These are phyloP conservation scores for Argentina anserina DNA, from an alignment of 306 rosid genomes.

Conservation along the genomic window DNA sequence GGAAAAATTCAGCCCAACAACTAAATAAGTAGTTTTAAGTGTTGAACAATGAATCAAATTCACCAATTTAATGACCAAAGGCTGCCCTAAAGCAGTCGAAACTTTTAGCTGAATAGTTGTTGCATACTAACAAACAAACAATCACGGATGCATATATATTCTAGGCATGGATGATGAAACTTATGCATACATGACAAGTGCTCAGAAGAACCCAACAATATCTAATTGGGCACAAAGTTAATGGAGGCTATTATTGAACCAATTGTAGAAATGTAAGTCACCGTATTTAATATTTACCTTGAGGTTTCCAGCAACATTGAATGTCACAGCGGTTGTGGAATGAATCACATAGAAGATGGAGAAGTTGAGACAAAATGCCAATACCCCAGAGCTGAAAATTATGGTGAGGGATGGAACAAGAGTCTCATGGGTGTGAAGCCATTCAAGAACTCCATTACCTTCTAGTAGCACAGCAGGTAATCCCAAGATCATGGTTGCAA, in stretches of 20 bases:
- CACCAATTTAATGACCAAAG: not conserved
- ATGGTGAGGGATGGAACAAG: slow-evolving; percentile 66
- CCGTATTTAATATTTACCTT: slow-evolving; percentile 47
- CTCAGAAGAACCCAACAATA: not conserved
- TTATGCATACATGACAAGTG: not conserved
- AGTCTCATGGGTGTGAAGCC: slow-evolving; percentile 71
- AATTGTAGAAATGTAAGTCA: not conserved
- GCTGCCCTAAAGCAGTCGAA: not conserved
- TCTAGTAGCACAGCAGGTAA: slow-evolving; percentile 86
- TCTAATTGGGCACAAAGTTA: not conserved
- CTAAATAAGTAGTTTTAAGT: too few species aligned
- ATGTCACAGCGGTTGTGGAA: slow-evolving; percentile 94
- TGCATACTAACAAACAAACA: not conserved
- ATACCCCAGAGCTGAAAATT: slow-evolving; percentile 82
- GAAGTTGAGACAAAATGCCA: slow-evolving; percentile 97
- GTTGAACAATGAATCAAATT: not conserved
- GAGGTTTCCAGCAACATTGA: slow-evolving; percentile 97
- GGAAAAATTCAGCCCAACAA: not conserved
- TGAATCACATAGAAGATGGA: slow-evolving; percentile 96
- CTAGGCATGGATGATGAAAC: not conserved
- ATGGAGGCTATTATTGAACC: not conserved
- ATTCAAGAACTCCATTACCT: slow-evolving; percentile 83
- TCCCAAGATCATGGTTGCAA: slow-evolving; percentile 94
- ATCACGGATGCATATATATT: not conserved
- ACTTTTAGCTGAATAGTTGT: not conserved